phyloP scores from a whole-genome alignment of 768 basidiomycete genomes.

The Pseudohyphozyma bogoriensis region DNA sequence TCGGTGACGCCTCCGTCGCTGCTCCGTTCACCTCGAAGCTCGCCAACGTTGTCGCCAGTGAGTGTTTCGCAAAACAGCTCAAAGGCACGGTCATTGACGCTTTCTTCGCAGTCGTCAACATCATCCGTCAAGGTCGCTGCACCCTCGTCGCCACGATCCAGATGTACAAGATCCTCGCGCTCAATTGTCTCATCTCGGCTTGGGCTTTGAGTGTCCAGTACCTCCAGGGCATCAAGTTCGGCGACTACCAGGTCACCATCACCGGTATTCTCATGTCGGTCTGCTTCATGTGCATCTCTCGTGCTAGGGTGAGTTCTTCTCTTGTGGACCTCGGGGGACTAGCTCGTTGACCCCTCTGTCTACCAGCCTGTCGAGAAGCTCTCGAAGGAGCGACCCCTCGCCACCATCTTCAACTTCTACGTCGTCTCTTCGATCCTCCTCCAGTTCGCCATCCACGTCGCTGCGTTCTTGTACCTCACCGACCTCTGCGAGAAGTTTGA shows the following conservation, averaged over 20 bases:
- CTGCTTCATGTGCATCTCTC: constrained; percentile 95
- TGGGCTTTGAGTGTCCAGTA: constrained; percentile 96
- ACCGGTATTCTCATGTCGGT: constrained; percentile 96
- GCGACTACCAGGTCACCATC: constrained; percentile 95
- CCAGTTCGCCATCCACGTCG: constrained; percentile 91
- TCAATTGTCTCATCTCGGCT: constrained; percentile 98
- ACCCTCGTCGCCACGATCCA: constrained; percentile 97
- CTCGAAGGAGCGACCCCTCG: constrained; percentile 80
- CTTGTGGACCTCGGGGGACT: background rate
- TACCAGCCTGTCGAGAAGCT: constrained; percentile 87
- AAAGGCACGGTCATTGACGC: no score
- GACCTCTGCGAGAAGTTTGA: constrained; percentile 66
- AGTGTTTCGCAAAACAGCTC: constrained; percentile 38
- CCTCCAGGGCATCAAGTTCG: constrained; percentile 96
- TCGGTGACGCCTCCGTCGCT: constrained; percentile 97
- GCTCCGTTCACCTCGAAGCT: constrained; percentile 98
- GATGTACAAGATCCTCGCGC: constrained; percentile 98
- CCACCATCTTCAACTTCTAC: constrained; percentile 95
- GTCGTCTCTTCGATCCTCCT: constrained; percentile 81
- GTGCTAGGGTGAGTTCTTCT: constrained; percentile 67
- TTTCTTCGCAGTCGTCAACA: constrained; percentile 71
- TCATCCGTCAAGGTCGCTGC: constrained; percentile 96
- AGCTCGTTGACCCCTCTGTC: background rate
- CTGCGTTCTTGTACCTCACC: constrained; percentile 84
- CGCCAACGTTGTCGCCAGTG: constrained; percentile 92